A percentile compares a stretch with the other conserved stretches of the same genome.
phyloP scores from a whole-genome alignment of 306 rosid genomes.

The Malus sieversii region DNA sequence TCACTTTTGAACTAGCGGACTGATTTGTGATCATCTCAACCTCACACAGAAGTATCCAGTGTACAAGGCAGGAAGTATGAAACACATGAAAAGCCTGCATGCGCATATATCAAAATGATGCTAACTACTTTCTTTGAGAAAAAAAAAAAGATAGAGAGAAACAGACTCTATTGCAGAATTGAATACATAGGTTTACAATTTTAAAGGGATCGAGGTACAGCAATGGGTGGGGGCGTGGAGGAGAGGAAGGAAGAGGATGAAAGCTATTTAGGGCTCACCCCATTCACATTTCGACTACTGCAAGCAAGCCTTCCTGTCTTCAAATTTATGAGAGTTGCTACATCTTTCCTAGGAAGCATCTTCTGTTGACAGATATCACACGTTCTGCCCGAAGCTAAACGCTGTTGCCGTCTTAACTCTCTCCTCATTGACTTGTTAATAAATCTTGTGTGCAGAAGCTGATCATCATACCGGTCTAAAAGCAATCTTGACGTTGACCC shows the following conservation, averaged over 20 bases:
- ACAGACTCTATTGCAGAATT: background rate
- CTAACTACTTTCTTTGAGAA: background rate
- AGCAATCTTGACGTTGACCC: conserved; percentile 30
- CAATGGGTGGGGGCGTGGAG: background rate
- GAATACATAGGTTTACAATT: background rate
- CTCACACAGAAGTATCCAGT: conserved; percentile 83
- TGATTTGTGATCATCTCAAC: conserved; percentile 42
- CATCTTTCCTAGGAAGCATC: conserved; percentile 94
- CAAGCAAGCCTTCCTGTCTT: conserved; percentile 75
- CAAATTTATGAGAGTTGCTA: conserved; percentile 67
- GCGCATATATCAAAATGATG: conserved; percentile 4
- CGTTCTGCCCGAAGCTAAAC: conserved; percentile 68
- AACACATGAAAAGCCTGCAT: conserved; percentile 80
- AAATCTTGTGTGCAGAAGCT: conserved; percentile 41
- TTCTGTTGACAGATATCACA: conserved; percentile 86
- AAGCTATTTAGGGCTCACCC: conserved; percentile 46
- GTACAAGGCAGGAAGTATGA: conserved; percentile 74
- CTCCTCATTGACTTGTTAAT: conserved; percentile 61
- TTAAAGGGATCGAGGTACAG: background rate
- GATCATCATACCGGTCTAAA: conserved; percentile 41
- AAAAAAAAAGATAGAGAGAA: background rate
- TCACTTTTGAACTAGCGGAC: conserved; percentile 33
- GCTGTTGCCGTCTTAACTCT: conserved; percentile 68
- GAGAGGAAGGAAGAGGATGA: background rate
- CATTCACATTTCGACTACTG: conserved; percentile 70